phyloP scores from a whole-genome alignment of 2,329 filamentous ascomycete genomes.

The Cladophialophora immunda region DNA sequence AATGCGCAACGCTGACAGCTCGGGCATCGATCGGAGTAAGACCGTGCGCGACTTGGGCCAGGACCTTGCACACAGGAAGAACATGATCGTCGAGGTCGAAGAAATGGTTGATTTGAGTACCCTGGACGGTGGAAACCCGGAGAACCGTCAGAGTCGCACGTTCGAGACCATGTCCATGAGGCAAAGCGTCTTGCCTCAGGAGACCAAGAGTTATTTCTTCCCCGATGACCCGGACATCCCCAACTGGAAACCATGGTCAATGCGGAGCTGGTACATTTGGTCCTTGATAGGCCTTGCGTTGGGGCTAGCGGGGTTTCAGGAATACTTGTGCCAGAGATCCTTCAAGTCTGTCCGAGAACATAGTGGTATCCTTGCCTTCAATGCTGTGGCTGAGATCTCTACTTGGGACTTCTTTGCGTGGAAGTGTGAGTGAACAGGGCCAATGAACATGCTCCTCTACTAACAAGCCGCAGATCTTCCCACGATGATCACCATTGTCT shows the following conservation, averaged over 20 bases:
- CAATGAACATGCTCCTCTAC: background rate
- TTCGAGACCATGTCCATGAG: constrained; percentile 27
- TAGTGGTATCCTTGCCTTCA: constrained; percentile 44
- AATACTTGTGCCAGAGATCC: constrained; percentile 47
- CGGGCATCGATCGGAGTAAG: constrained; percentile 34
- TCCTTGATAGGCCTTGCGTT: constrained; percentile 45
- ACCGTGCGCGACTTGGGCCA: constrained; percentile 50
- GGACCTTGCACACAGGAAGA: constrained; percentile 53
- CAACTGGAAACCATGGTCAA: constrained; percentile 49
- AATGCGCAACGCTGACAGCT: constrained; percentile 15
- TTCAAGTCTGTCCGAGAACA: constrained; percentile 49
- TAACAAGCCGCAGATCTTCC: constrained; percentile 45
- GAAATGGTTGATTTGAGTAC: constrained; percentile 56
- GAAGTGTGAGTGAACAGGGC: constrained; percentile 43
- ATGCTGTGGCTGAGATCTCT: constrained; percentile 43
- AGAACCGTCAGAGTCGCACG: constrained; percentile 25
- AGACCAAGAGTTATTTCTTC: constrained; percentile 46
- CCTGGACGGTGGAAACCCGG: constrained; percentile 44
- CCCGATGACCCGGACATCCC: constrained; percentile 47
- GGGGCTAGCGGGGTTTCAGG: constrained; percentile 46
- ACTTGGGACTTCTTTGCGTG: constrained; percentile 46
- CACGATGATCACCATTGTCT: constrained; percentile 58
- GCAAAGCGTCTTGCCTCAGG: constrained; percentile 39
- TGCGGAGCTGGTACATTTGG: constrained; percentile 46
- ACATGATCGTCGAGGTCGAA: constrained; percentile 54